Base-by-base conservation (phyloP, 1,139 yeast genomes). In the Sugiyamaella xylanicola region DNA sequence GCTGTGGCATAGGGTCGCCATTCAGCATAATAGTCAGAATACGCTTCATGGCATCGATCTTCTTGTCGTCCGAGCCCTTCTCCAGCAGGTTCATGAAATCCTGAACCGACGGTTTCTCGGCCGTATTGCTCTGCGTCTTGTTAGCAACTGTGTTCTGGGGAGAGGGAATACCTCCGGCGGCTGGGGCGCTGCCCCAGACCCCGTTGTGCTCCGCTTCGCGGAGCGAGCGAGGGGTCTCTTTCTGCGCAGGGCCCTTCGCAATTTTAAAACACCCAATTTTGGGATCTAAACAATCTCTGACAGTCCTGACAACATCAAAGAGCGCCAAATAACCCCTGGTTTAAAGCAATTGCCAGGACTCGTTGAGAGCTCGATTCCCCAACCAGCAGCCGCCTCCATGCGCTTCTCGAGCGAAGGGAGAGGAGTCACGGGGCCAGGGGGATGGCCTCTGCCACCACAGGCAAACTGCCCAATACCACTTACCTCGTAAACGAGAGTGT, bases 1-100 rank as follows among this genome's bases (percentile, higher is more conserved):
- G 78, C 63, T 88, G 96, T n/a, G 97, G 95, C 85, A 93, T 79
- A 56, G 95, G 85, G 67, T 93, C 96, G 32, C 98, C 97, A 69
- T 90, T 95, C 63, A 93, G 81, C 84, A 95, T 91, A 55, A 92
- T 81, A 61, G 88, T 83, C 64, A 93, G 79, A 63, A 93, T 87
- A 65, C 83, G 83, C 70, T 88, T 88, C 99, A 93, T 93, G 59
- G 97, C 86, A 56, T 84, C 89, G 62, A 92, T 82, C 74, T 93
- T 92, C 64, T 83, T 84, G 39, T 87, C 95, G 72, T 93, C 99
- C 63, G 83, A 83, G 54, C 96, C 95, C 73, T 88, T 90, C 74
- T 93, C 99, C 66, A 95, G 80, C 63, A 86, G 78, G 56, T 82
- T 81, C 70, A 84, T 87, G 75, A 87, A 86, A 74, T 92, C 97